Percentiles rank a stretch among this genome's conserved stretches.
Conservation (phyloP, 148 eudicot species). For the Persicaria tinctoria region DNA sequence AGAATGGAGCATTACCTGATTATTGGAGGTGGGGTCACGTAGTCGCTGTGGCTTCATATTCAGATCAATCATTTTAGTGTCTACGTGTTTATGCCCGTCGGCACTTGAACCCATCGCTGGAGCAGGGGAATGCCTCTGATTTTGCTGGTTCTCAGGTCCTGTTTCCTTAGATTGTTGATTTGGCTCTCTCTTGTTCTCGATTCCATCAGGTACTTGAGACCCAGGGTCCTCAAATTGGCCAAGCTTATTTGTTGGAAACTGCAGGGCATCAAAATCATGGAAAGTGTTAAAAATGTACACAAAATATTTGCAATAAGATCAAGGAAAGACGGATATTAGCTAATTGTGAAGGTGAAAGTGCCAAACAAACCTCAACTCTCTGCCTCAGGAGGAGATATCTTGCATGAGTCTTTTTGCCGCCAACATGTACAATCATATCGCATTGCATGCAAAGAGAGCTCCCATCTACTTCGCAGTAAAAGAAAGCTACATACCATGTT, state of each 20-base stretch:
- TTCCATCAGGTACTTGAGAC: constrained; percentile 12
- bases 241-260: constrained; percentile 19
- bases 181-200: constrained; percentile 16
- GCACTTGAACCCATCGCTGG: constrained; percentile 18
- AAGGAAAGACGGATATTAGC: not conserved
- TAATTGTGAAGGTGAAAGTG: not conserved
- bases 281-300: not conserved
- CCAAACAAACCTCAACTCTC: constrained; percentile 61
- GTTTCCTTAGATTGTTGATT: constrained; percentile 14
- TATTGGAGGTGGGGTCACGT: constrained; percentile 25
- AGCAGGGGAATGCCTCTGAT: constrained; percentile 14
- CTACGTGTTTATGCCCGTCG: constrained; percentile 18
- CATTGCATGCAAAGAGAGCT: constrained; percentile 86
- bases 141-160: constrained; percentile 17
- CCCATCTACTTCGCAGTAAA: constrained; percentile 76
- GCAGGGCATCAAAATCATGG: not conserved
- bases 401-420: constrained; percentile 67
- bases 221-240: constrained; percentile 21
- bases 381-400: constrained; percentile 67
- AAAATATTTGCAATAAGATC: not conserved
- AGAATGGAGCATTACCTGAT: constrained; percentile 22
- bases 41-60: constrained; percentile 32
- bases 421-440: constrained; percentile 80
- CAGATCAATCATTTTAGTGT: constrained; percentile 33
- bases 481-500: constrained; percentile 48